A percentile compares a stretch with the other conserved stretches of the same genome.
These are phyloP conservation scores for Datisca glomerata DNA, from an alignment of 306 rosid species.

Conservation along the genomic window DNA sequence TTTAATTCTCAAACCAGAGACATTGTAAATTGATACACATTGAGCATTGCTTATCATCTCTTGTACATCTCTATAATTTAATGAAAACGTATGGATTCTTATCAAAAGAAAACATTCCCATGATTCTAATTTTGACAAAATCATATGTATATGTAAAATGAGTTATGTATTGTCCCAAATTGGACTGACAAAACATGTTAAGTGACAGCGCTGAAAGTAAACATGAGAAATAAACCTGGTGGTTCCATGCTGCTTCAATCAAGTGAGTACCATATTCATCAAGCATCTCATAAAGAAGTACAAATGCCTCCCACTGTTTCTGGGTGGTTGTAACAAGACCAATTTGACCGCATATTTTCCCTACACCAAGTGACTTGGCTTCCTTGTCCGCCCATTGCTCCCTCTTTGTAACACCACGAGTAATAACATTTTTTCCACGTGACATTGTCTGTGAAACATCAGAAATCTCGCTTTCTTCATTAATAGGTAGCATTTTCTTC, in stretches of 20 bases:
- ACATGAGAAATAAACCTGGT: constrained; percentile 47
- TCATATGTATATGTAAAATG: too few relatives aligned
- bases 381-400: constrained; percentile 77
- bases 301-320: constrained; percentile 77
- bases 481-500: constrained; percentile 37
- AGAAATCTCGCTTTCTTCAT: constrained; percentile 23
- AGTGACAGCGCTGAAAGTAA: too few relatives aligned
- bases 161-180: too few relatives aligned
- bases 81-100: too few relatives aligned
- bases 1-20: too few relatives aligned
- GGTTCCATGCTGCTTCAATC: constrained; percentile 98
- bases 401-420: constrained; percentile 56
- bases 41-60: too few relatives aligned
- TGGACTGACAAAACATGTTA: too few relatives aligned
- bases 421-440: constrained; percentile 17
- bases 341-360: constrained; percentile 33
- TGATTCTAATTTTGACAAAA: too few relatives aligned
- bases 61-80: too few relatives aligned
- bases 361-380: constrained; percentile 84
- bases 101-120: too few relatives aligned
- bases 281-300: constrained; percentile 89
- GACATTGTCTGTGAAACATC: constrained; percentile 18
- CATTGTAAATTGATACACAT: too few relatives aligned
- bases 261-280: constrained; percentile 97
- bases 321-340: constrained; percentile 32